Evolutionary conservation across 495 filamentous ascomycete species (phyloP), one percentile per base, ranked within the genome.

Genomic region (Penicillium pancosmium): DNA sequence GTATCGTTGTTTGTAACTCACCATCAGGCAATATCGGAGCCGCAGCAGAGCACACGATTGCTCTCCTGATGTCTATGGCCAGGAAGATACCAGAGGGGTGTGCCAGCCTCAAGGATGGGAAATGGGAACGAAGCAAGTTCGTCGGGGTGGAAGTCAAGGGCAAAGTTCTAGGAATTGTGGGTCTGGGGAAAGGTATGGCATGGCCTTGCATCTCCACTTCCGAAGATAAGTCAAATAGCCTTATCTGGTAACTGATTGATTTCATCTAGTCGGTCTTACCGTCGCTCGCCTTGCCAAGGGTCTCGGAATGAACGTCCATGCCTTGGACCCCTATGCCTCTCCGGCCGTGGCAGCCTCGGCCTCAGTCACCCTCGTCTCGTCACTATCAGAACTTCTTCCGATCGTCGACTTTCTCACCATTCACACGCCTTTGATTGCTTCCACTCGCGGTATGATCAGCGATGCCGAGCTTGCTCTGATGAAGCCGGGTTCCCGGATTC

Each of bases 351-450:
- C 86, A 9, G 70, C 76, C 27, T 66, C 81, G 23, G 84, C 80
- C 0, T 82, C 81, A 10, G 88, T 88, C 16, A 77, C 78, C 46
- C 61, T 90, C 0, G 73, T 82, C n/a, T 57, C 67, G 5, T 75
- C 69, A 6, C 75, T 90, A 27, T 60, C 69, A 3, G 83, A 82
- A 19, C 68, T 92, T 40, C 76, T 91, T 6, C 72, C 78, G 11
- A 77, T 73, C 35, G 84, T 83, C 15, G 89, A 92, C 67, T 88
- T 91, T 64, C 69, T 92, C 48, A 91, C 88, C 1, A 84, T 91
- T 25, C 89, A 91, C 60, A 91, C 89, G 5, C 89, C 89, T 0
- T 73, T 92, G 57, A 83, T 90, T 60, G 85, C 85, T 5, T 85
- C 82, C 7, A 92, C 89, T 8, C 81, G 82, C 15, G 85, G 87